These are phyloP conservation scores for Stagonosporopsis chrysanthemi DNA, from an alignment of 2,329 filamentous ascomycete species.

Conservation along the genomic window DNA sequence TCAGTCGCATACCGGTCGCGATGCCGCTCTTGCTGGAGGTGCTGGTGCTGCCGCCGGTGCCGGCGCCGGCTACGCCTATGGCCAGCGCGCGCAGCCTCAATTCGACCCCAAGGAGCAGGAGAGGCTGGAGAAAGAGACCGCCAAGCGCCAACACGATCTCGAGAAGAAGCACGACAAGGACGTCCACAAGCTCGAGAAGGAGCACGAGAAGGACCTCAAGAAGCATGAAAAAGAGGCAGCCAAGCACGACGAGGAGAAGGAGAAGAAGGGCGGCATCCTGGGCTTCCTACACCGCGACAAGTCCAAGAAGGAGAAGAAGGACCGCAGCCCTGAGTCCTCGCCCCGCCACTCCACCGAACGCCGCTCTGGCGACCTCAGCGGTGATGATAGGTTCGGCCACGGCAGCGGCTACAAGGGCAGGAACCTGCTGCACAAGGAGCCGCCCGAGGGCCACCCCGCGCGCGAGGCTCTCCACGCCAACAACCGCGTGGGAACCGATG, in stretches of 20 bases:
- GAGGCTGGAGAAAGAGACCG: slow-evolving; percentile 23
- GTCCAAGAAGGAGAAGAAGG: slow-evolving; percentile 49
- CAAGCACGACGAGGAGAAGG: slow-evolving; percentile 35
- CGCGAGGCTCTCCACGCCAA: slow-evolving; percentile 27
- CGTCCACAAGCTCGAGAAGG: slow-evolving; percentile 25
- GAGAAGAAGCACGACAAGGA: slow-evolving; percentile 34
- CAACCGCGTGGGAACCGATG: slow-evolving; percentile 15
- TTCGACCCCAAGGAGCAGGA: slow-evolving; percentile 27
- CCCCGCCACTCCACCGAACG: slow-evolving; percentile 32
- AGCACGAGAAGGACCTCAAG: slow-evolving; percentile 25
- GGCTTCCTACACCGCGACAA: slow-evolving; percentile 54
- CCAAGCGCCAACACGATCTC: slow-evolving; percentile 23
- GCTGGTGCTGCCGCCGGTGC: slow-evolving; percentile 27
- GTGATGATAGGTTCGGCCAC: slow-evolving; percentile 12
- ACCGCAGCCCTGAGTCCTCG: slow-evolving; percentile 29
- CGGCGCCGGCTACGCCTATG: slow-evolving; percentile 40
- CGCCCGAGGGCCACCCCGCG: slow-evolving; percentile 47
- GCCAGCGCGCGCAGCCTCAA: slow-evolving; percentile 30
- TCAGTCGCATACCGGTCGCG: slow-evolving; percentile 9
- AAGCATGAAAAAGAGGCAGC: slow-evolving; percentile 31
- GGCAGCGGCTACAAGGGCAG: slow-evolving; percentile 37
- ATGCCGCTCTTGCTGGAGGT: slow-evolving; percentile 14
- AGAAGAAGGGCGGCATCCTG: slow-evolving; percentile 49
- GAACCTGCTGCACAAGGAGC: slow-evolving; percentile 53
- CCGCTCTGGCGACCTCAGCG: slow-evolving; percentile 28